Percentiles rank a stretch among this genome's conserved stretches.
Conservation (phyloP, 495 filamentous ascomycete genomes). For the Penicillium psychrofluorescens region DNA sequence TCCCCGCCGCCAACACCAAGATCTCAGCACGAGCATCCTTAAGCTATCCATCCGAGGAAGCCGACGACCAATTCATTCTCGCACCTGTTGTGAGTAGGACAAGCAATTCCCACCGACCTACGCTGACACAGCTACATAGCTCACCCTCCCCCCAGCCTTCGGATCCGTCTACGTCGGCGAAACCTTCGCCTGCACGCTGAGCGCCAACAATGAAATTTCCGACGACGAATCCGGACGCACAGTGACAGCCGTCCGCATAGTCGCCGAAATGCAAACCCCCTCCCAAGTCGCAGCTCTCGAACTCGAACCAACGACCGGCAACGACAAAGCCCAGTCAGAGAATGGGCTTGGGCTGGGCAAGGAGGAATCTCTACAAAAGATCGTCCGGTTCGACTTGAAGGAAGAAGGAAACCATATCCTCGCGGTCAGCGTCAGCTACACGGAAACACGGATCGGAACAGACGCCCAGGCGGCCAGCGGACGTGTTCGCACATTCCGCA, state of each 20-base stretch:
- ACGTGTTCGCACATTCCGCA: slow-evolving; percentile 79
- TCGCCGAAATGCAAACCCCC: slow-evolving; percentile 93
- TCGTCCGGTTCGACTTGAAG: slow-evolving; percentile 79
- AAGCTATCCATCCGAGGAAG: slow-evolving; percentile 42
- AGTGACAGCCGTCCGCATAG: slow-evolving; percentile 70
- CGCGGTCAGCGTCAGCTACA: slow-evolving; percentile 91
- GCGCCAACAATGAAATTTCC: slow-evolving; percentile 79
- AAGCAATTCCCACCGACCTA: not conserved
- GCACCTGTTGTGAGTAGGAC: slow-evolving; percentile 46
- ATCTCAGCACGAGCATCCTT: slow-evolving; percentile 46
- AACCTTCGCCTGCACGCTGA: slow-evolving; percentile 88
- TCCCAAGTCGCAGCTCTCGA: slow-evolving; percentile 52
- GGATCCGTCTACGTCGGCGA: slow-evolving; percentile 94
- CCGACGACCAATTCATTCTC: slow-evolving; percentile 49
- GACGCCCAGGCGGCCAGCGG: slow-evolving; percentile 58
- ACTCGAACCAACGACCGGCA: slow-evolving; percentile 27
- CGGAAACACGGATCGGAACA: slow-evolving; percentile 45
- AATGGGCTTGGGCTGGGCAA: slow-evolving; percentile 54
- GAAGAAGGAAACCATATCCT: slow-evolving; percentile 92
- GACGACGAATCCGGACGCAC: slow-evolving; percentile 36
- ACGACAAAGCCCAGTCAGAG: slow-evolving; percentile 25
- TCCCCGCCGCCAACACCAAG: slow-evolving; percentile 41
- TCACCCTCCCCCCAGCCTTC: slow-evolving; percentile 89
- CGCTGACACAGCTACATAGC: slow-evolving; percentile 23
- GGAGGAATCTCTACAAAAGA: slow-evolving; percentile 70